Percentiles rank a stretch among this genome's conserved stretches.
Conservation (phyloP, 805 yeast genomes). For the Saccharomycopsis selenospora region DNA sequence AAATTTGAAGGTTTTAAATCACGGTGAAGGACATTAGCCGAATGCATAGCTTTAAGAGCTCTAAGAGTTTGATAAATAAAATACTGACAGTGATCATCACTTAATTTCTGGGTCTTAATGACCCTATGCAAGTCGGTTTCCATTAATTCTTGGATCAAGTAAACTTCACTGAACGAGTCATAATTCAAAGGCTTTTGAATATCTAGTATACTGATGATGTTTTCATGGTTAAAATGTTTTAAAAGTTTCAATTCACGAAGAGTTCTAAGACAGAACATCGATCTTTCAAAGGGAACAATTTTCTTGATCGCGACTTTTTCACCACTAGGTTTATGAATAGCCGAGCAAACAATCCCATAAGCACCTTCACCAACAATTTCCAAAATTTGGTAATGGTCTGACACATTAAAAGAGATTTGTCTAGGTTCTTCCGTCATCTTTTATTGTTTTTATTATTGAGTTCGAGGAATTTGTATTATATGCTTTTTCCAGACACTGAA, state of each 20-base stretch:
- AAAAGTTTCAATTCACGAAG: constrained; percentile 62
- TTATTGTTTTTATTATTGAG: too few relatives aligned
- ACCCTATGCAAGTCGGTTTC: constrained; percentile 65
- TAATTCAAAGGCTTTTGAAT: constrained; percentile 55
- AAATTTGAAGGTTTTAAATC: constrained; percentile 73
- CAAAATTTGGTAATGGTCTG: constrained; percentile 51
- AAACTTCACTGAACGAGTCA: constrained; percentile 62
- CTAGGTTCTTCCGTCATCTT: constrained; percentile 27
- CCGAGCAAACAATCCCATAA: constrained; percentile 71
- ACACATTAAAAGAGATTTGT: constrained; percentile 54
- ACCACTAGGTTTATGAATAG: constrained; percentile 52
- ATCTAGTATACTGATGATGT: constrained; percentile 59
- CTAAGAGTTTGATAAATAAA: constrained; percentile 63
- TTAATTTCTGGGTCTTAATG: constrained; percentile 47
- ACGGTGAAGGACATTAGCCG: constrained; percentile 67
- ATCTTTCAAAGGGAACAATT: constrained; percentile 61
- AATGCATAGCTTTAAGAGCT: constrained; percentile 64
- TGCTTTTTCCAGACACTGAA: too few relatives aligned
- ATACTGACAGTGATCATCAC: constrained; percentile 64
- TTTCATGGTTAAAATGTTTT: constrained; percentile 63
- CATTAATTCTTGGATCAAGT: constrained; percentile 71
- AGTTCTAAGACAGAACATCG: constrained; percentile 61
- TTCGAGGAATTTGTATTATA: too few relatives aligned
- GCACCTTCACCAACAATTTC: constrained; percentile 75
- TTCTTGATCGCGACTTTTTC: constrained; percentile 70